phyloP scores from a whole-genome alignment of 2,329 filamentous ascomycete genomes.

The Xylariaceae sp. region DNA sequence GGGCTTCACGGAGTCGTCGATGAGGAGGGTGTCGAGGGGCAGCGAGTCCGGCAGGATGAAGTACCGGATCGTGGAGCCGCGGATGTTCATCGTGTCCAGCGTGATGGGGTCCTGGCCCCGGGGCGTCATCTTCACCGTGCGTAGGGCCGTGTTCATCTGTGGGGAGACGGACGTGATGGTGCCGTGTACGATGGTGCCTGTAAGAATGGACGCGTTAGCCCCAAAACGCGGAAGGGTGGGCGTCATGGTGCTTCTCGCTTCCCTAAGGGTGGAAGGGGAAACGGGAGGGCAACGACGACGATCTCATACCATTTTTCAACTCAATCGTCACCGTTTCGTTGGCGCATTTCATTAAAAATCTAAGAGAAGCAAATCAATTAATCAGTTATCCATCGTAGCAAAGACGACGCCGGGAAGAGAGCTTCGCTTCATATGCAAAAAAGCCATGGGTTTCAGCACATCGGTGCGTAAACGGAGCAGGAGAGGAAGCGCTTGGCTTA shows the following conservation, averaged over 20 bases:
- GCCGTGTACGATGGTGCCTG: constrained; percentile 92
- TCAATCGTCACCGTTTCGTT: constrained; percentile 99
- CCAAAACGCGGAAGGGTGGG: too few relatives aligned
- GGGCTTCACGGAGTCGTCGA: constrained; percentile 95
- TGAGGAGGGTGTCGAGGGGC: constrained; percentile 87
- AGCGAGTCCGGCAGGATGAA: constrained; percentile 94
- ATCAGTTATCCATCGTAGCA: too few relatives aligned
- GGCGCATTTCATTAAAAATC: constrained; percentile 98
- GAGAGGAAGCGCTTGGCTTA: constrained; percentile 42
- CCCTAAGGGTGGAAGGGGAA: too few relatives aligned
- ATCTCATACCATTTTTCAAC: constrained; percentile 80
- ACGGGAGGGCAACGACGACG: not conserved
- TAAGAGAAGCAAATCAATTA: constrained; percentile 41
- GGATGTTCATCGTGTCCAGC: constrained; percentile 93
- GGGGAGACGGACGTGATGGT: constrained; percentile 95
- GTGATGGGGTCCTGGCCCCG: constrained; percentile 81
- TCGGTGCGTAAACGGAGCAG: constrained; percentile 31
- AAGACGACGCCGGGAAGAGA: too few relatives aligned
- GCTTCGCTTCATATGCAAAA: too few relatives aligned
- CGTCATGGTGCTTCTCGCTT: too few relatives aligned
- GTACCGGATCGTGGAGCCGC: constrained; percentile 93
- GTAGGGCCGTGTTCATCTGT: constrained; percentile 96
- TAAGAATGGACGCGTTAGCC: too few relatives aligned
- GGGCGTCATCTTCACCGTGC: constrained; percentile 93
- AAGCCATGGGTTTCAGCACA: constrained; percentile 38